Evolutionary conservation across 2,329 filamentous ascomycete genomes (phyloP).

Genomic region (Venturia oleaginea): DNA sequence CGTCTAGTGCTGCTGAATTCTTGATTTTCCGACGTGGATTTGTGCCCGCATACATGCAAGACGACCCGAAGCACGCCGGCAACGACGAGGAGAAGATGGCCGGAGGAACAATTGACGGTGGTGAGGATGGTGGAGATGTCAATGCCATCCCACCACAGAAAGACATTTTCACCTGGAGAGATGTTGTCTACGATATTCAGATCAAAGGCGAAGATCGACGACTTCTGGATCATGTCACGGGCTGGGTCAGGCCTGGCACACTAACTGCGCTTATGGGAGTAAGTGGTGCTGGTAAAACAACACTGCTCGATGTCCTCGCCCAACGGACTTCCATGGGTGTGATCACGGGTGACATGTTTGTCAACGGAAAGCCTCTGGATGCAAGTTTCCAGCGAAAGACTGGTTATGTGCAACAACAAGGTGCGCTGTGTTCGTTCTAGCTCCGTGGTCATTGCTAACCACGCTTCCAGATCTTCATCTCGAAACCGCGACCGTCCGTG

Average conservation of each 20-base stretch:
- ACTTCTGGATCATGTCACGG: conserved; percentile 45
- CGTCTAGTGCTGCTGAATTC: conserved; percentile 55
- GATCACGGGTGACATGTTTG: conserved; percentile 58
- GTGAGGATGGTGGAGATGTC: conserved; percentile 23
- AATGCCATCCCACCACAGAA: conserved; percentile 13
- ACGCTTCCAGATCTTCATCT: conserved; percentile 53
- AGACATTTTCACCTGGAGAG: conserved; percentile 42
- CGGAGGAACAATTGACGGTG: conserved; percentile 43
- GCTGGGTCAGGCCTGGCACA: conserved; percentile 47
- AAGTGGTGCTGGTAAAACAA: conserved; percentile 76
- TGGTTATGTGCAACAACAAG: conserved; percentile 37
- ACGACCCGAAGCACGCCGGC: conserved; percentile 38
- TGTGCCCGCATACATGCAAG: conserved; percentile 51
- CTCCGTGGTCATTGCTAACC: conserved; percentile 34
- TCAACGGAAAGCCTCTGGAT: conserved; percentile 55
- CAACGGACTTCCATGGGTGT: conserved; percentile 61
- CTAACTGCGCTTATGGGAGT: conserved; percentile 47
- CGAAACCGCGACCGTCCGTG: conserved; percentile 30
- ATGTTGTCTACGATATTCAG: conserved; percentile 46
- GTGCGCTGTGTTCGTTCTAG: conserved; percentile 41
- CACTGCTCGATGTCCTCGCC: conserved; percentile 66
- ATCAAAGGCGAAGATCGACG: conserved; percentile 42
- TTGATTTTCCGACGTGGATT: conserved; percentile 50
- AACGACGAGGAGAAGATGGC: conserved; percentile 54
- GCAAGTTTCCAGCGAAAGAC: conserved; percentile 59